Evolutionary conservation across 2,329 filamentous ascomycete genomes (phyloP).

Genomic region (Keithomyces neogunnii): DNA sequence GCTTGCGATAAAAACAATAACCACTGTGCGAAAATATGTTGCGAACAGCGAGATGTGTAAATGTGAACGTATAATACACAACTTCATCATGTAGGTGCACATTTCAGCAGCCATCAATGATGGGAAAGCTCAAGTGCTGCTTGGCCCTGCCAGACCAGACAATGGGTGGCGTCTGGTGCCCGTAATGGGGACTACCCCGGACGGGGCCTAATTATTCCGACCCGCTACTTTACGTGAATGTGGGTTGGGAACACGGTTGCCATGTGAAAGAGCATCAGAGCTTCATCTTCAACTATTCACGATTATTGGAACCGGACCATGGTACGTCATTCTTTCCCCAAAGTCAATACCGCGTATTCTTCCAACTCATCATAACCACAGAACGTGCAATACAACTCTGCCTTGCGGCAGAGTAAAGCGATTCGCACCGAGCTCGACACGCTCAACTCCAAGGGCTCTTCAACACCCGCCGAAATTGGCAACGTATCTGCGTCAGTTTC

Average conservation of each 20-base stretch:
- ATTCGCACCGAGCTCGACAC: conserved; percentile 68
- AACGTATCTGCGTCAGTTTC: conserved; percentile 72
- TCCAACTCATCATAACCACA: conserved; percentile 20
- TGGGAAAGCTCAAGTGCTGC: too few species aligned
- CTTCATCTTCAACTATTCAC: not conserved
- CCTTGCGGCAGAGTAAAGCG: conserved; percentile 73
- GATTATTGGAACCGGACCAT: not conserved
- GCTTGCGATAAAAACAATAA: too few species aligned
- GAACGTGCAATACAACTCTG: conserved; percentile 82
- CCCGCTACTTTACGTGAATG: not conserved
- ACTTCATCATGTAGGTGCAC: too few species aligned
- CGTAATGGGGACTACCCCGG: not conserved
- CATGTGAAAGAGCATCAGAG: not conserved
- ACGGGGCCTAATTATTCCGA: not conserved
- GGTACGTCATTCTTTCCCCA: not conserved
- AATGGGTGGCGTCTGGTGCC: not conserved
- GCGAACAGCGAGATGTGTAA: too few species aligned
- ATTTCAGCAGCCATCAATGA: too few species aligned
- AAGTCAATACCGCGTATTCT: too few species aligned
- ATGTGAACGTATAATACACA: too few species aligned
- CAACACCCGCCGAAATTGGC: conserved; percentile 49
- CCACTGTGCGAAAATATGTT: too few species aligned
- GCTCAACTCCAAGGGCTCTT: conserved; percentile 55
- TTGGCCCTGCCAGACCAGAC: too few species aligned
- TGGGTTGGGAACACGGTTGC: not conserved